Conservation (phyloP, 2,329 filamentous ascomycete genomes). For the Allantophomopsis lycopodina region DNA sequence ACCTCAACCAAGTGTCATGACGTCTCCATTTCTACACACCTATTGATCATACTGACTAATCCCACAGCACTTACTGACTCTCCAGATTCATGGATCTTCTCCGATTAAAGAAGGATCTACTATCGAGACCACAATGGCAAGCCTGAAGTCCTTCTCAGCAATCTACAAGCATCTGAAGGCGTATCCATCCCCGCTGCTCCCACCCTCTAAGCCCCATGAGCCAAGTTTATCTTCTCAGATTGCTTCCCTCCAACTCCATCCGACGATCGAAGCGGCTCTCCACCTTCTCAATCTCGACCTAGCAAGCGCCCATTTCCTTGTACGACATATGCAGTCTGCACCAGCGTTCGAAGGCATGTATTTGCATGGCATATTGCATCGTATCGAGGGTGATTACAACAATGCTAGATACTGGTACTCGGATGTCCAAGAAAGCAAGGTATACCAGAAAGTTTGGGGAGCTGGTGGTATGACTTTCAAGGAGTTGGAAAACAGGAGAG, state of each 20-base stretch:
- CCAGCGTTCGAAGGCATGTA: conserved; percentile 34
- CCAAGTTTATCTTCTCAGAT: conserved; percentile 9
- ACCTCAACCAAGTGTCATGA: too few relatives aligned
- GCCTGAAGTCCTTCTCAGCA: too few relatives aligned
- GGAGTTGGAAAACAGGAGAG: neutral
- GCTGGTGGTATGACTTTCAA: conserved; percentile 1
- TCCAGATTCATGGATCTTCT: too few relatives aligned
- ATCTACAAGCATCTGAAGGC: too few relatives aligned
- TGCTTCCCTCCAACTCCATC: conserved; percentile 22
- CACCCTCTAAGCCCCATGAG: conserved; percentile 6
- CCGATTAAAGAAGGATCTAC: too few relatives aligned
- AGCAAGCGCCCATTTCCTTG: conserved; percentile 31
- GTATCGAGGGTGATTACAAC: conserved; percentile 31
- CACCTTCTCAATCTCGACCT: conserved; percentile 35
- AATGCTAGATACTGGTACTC: conserved; percentile 31
- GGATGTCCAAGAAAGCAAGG: conserved; percentile 22
- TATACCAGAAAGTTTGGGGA: conserved; percentile 19
- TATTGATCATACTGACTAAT: too few relatives aligned
- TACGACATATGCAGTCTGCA: conserved; percentile 32
- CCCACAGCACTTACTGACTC: too few relatives aligned
- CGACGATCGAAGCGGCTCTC: conserved; percentile 30
- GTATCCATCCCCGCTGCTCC: conserved; percentile 9
- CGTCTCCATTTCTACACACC: too few relatives aligned
- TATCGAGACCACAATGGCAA: too few relatives aligned
- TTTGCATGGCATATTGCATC: conserved; percentile 31